phyloP scores from a whole-genome alignment of 805 yeast species.

The Metschnikowia lunata region DNA sequence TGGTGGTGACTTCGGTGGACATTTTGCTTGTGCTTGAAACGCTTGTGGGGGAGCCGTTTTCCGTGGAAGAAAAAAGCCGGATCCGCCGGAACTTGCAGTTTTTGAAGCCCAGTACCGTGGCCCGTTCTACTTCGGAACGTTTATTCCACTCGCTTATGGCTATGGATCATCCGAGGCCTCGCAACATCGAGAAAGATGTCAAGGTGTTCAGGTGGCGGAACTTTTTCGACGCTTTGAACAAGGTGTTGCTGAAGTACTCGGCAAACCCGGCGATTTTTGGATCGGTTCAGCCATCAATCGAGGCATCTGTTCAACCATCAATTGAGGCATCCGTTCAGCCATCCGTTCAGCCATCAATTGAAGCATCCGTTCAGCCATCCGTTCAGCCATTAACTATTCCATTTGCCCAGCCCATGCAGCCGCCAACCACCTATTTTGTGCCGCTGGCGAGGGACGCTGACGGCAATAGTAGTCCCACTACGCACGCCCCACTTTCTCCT shows the following conservation, averaged over 20 bases:
- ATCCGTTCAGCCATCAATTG: too few relatives aligned
- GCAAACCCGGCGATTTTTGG: slow-evolving; percentile 12
- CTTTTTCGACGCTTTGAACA: slow-evolving; percentile 48
- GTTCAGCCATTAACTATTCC: too few relatives aligned
- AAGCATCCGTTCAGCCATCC: too few relatives aligned
- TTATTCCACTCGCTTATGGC: slow-evolving; percentile 46
- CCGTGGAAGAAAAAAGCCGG: slow-evolving; percentile 66
- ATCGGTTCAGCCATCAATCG: too few relatives aligned
- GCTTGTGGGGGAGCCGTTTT: slow-evolving; percentile 50
- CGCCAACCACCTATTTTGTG: too few relatives aligned
- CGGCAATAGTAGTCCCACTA: slow-evolving; percentile 5
- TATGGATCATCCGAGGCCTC: slow-evolving; percentile 59
- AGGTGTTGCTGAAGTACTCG: slow-evolving; percentile 56
- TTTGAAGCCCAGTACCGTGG: slow-evolving; percentile 55
- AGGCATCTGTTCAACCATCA: too few relatives aligned
- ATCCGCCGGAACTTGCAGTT: slow-evolving; percentile 64
- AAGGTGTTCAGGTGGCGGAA: slow-evolving; percentile 61
- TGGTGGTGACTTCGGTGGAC: slow-evolving; percentile 63
- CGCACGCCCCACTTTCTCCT: slow-evolving; percentile 9
- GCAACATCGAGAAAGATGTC: slow-evolving; percentile 67
- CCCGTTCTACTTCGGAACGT: slow-evolving; percentile 31
- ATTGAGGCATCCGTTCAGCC: too few relatives aligned
- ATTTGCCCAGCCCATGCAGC: too few relatives aligned
- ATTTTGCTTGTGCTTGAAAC: slow-evolving; percentile 53
- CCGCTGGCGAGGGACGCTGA: too few relatives aligned